Evolutionary conservation across 805 yeast species (phyloP), one percentile per base, ranked within the genome.

Genomic region (Zygoascus tannicola): DNA sequence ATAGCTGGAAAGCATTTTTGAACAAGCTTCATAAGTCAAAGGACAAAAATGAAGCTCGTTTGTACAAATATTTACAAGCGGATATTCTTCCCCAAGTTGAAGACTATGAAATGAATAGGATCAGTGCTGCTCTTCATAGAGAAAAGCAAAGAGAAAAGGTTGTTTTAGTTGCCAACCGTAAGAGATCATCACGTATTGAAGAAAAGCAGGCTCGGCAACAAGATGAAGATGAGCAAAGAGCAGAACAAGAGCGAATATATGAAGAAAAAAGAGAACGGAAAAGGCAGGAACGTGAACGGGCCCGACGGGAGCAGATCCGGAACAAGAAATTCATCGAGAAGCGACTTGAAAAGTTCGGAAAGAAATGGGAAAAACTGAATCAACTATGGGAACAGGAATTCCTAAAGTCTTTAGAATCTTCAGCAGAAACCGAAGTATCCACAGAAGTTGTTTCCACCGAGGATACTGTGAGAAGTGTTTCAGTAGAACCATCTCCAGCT

Each of bases 141-240:
- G 55, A 55, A 32, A 43, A 43, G 30, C 55, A 50, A 21, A 51
- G 64, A 15, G 49, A 44, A 14, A 54, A 52, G 43, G 50, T 51
- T 10, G 40, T 56, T 4, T 21, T 56, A 10, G 53, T 52, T 32
- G 63, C 63, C 23, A 59, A 56, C 37, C 50, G 65, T 3, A 62
- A 61, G 47, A 53, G 61, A 22, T 58, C 64, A 1, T 53, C 62
- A 16, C 57, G 66, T 16, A 47, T 61, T 19, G 65, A 60, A 36
- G 55, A 51, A 36, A 46, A 52, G 40, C 49, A 49, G 37, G 43
- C 41, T 10, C 47, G 46, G 4, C 46, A 48, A 37, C 50, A 50
- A 40, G 50, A 46, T 20, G 58, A 52, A 23, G 57, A 56, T 35
- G 57, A 52, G 26, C 45, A 49, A 32, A 41, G 52, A 43, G 22